Base-by-base conservation (phyloP, 208 protist species). In the Kentomonas sorsogonicus region DNA sequence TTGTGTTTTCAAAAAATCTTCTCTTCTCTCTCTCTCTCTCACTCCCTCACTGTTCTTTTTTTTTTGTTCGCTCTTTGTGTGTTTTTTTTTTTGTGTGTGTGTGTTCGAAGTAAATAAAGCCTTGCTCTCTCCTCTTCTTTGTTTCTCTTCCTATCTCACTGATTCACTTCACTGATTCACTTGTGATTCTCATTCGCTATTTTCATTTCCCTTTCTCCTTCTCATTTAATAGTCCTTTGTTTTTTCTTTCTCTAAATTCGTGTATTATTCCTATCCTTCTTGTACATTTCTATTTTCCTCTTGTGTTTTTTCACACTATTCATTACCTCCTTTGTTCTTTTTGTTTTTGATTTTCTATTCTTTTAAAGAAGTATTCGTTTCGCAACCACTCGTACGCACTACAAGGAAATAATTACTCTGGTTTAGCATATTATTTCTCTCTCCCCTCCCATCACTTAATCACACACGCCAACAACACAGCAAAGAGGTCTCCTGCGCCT, bases 161-260 rank as follows among this genome's bases (percentile, higher is more conserved):
- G 6, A 44, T 30, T 47, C 16, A 54, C 23, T 56, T 40, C 23
- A 62, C 11, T 46, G 29, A 45, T 59, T 22, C 16, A 45, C 9
- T 58, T n/a, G n/a, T 34, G 9, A 55, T 61, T 64, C 60, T 51
- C 47, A 40, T 26, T 44, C 15, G 61, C 15, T 39, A 60, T 64
- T 33, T 56, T 54, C 23, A 33, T 41, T 23, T 56, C 33, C 11
- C 47, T 36, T 16, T 63, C n/a, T 23, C 18, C 10, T 43, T 41
- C 23, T 55, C 38, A 22, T 53, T 57, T 44, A 34, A 20, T 4
- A 16, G 11, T 4, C 47, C 47, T 57, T 64, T 56, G 61, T 58
- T 29, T 55, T 64, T 55, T 58, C 31, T 64, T 58, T 29, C 18
- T 58, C 20, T 64, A n/a, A 5, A 18, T 5, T 10, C 7, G 9